Evolutionary conservation across 129 eudicot species (phyloP), one percentile per base, ranked within the genome.

Genomic region (Helichrysum umbraculigerum): DNA sequence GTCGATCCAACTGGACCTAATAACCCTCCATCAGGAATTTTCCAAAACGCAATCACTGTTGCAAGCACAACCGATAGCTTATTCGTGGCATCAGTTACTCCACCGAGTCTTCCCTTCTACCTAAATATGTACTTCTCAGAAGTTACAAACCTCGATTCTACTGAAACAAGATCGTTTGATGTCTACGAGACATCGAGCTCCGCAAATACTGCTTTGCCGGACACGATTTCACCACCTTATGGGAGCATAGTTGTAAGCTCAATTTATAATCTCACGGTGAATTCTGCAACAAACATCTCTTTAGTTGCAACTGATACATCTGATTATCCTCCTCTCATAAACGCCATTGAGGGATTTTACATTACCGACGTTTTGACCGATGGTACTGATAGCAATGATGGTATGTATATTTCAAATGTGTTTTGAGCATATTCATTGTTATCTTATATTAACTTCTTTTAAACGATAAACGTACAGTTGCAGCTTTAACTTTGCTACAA

Each of bases 351-450:
- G 69, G 70, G 64, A 32, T 82, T 82, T 71, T 54, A 28, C 37
- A 70, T 82, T 58, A 72, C 82, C 20, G 75, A 25, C 3, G 66
- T 82, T 56, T 44, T 82, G 66, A 56, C 75, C 0, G 74, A 76
- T 70, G 85, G 85, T 30, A 82, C 85, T 22, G 63, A 82, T 39
- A 42, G 32, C 71, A 82, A 54, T 19, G 85, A 82, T 71, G 78
- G 85, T 82, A 64, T 16, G 64, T 68, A 12, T 35, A 14, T 42
- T n/a, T 2, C 57, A 21, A 56, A 3, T 4, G 7, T 34, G 20
- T 68, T 58, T 3, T 5, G 6, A 0, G 37, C 9, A 35, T 35
- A 35, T 6, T 35, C 7, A 35, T 0, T 6, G 2, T 35, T 35
- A 6, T 35, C 9, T 35, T 63, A 51, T 37, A 42, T 42, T 42